Evolutionary conservation across 768 basidiomycete genomes (phyloP), one percentile per base, ranked within the genome.

Genomic region (Xerocomellus intermedius): DNA sequence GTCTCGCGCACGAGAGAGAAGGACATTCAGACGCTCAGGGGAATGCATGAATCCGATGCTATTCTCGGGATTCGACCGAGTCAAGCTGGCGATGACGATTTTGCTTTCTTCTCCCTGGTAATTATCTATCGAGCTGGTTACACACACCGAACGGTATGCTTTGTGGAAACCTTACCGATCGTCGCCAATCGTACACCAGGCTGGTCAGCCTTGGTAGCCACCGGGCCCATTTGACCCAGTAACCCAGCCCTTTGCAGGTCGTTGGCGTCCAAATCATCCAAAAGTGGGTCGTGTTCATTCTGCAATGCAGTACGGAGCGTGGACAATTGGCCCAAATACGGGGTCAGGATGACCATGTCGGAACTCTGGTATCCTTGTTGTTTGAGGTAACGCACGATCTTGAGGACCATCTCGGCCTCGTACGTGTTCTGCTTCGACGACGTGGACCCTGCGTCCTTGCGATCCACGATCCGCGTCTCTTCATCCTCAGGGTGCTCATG

Each of bases 101-200:
- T 88, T 77, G 38, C 83, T 83, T 65, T 89, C 87, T 61, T 89
- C 87, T 10, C 87, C 87, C 61, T 89, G 87, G 57, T 87, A 89
- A 60, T 89, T 89, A 57, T 89, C 87, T 88, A 51, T 14, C 26
- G 5, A 28, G 16, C 19, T 10, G 19, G 48, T 59, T 28, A 43
- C 4, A 50, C 17, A 9, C 32, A n/a, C 35, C 8, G 6, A 9
- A 24, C 6, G 1, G 16, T 3, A 43, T 24, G 17, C 8, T n/a
- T 7, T 28, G 8, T 12, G 17, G 26, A 35, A 37, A 42, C 46
- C 74, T 33, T 59, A 86, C 87, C 87, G 8, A 89, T 87, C 0
- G 87, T 89, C 1, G 85, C 82, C 4, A 89, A 68, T 14, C 85
- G 80, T 47, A 89, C 65, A 12, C 66, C 63, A 19, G 46, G 41